A percentile compares a stretch with the other conserved stretches of the same genome.
phyloP scores from a whole-genome alignment of 1,284 basidiomycete genomes.

The Xerocomus nothofagi region DNA sequence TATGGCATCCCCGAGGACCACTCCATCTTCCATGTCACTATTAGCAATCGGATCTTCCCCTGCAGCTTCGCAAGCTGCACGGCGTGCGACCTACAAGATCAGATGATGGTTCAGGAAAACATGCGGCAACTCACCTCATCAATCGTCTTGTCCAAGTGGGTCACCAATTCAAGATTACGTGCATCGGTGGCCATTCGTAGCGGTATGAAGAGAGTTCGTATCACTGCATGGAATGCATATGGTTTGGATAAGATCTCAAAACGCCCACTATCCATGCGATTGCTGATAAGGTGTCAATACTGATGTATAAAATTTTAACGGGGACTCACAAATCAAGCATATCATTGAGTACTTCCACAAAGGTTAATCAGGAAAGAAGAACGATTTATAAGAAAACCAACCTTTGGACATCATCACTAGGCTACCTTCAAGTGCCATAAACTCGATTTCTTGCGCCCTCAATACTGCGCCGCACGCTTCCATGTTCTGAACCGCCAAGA shows the following conservation, averaged over 20 bases:
- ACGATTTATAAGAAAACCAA: constrained; percentile 19
- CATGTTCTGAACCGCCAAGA: constrained; percentile 89
- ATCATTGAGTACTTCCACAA: constrained; percentile 73
- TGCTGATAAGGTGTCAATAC: constrained; percentile 26
- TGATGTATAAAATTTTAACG: not conserved
- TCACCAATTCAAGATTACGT: constrained; percentile 65
- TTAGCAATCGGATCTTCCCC: constrained; percentile 47
- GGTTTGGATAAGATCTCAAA: constrained; percentile 76
- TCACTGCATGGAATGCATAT: constrained; percentile 82
- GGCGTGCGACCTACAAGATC: constrained; percentile 47
- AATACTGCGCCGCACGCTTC: constrained; percentile 67
- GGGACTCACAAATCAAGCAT: constrained; percentile 75
- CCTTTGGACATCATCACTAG: constrained; percentile 90
- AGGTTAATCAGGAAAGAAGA: constrained; percentile 5
- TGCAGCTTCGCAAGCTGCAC: constrained; percentile 57
- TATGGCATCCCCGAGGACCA: constrained; percentile 79
- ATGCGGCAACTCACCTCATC: constrained; percentile 53
- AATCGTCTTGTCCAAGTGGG: constrained; percentile 71
- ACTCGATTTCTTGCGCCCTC: constrained; percentile 73
- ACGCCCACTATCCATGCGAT: constrained; percentile 77
- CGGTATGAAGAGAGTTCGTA: constrained; percentile 78
- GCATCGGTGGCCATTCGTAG: constrained; percentile 75
- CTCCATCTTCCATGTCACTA: constrained; percentile 53
- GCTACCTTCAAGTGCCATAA: constrained; percentile 78
- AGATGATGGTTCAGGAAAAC: not conserved